Conservation (phyloP, 164 flowering plant genomes). For the Aristolochia californica region DNA sequence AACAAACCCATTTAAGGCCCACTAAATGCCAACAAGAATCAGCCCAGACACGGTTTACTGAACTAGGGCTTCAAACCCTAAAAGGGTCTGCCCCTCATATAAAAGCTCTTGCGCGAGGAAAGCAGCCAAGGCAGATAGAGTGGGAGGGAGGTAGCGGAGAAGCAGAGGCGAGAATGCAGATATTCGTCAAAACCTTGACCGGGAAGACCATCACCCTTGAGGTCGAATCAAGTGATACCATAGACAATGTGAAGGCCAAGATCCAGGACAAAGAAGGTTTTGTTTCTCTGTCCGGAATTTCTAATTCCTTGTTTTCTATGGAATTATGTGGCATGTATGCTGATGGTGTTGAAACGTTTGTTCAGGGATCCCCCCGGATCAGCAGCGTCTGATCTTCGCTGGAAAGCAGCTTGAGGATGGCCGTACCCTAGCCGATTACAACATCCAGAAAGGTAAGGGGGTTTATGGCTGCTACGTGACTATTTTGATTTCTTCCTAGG, state of each 20-base stretch:
- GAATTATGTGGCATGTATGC: no score
- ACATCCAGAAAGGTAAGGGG: constrained; percentile 21
- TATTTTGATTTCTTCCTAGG: neutral
- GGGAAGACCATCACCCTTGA: constrained; percentile 57
- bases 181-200: constrained; percentile 56
- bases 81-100: neutral
- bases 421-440: constrained; percentile 26
- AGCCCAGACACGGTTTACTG: no score
- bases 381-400: constrained; percentile 25
- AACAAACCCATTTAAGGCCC: no score
- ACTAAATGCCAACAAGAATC: no score
- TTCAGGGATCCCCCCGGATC: constrained; percentile 23
- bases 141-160: neutral
- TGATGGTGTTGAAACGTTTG: neutral
- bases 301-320: neutral
- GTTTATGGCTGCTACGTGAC: neutral
- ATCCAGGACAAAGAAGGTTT: constrained; percentile 22
- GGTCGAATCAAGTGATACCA: constrained; percentile 29
- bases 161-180: constrained; percentile 33
- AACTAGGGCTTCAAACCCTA: neutral
- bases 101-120: no score
- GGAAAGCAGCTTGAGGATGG: constrained; percentile 25
- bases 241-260: constrained; percentile 22
- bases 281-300: neutral
- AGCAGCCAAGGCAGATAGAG: neutral